Percentiles rank a stretch among this genome's conserved stretches.
phyloP scores from a whole-genome alignment of 331 rosid species.

The Spiraea crenata region DNA sequence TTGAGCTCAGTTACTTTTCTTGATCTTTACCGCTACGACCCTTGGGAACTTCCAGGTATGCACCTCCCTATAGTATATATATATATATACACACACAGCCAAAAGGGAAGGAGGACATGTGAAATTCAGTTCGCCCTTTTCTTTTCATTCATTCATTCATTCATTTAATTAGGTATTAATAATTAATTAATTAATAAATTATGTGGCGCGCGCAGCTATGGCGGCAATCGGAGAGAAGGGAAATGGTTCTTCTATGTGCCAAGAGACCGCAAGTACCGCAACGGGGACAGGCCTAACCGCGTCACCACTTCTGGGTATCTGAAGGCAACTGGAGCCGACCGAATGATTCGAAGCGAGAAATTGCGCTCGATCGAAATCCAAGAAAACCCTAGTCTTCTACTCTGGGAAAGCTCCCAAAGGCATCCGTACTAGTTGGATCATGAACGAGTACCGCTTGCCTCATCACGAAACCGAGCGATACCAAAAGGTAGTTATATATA shows the following conservation, averaged over 20 bases:
- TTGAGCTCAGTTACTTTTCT: constrained; percentile 97
- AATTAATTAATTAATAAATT: no score
- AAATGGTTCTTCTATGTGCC: constrained; percentile 99
- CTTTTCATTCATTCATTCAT: not conserved
- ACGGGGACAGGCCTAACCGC: constrained; percentile 94
- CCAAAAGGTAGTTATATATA: constrained; percentile 55
- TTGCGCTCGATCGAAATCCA: constrained; percentile 78
- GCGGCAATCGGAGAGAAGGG: constrained; percentile 99
- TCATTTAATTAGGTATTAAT: no score
- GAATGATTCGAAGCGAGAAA: constrained; percentile 79
- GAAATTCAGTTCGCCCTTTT: not conserved
- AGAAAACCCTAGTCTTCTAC: constrained; percentile 99
- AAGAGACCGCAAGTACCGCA: constrained; percentile 78
- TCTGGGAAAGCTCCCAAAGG: constrained; percentile 99
- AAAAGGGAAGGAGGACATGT: no score
- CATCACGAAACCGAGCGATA: constrained; percentile 94
- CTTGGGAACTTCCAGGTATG: constrained; percentile 99
- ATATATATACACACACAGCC: not conserved
- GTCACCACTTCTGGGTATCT: constrained; percentile 95
- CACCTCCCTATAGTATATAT: not conserved
- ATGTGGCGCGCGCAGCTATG: constrained; percentile 46
- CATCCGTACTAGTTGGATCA: constrained; percentile 93
- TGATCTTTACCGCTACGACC: constrained; percentile 99
- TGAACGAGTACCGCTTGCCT: constrained; percentile 97
- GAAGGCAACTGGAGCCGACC: constrained; percentile 98